phyloP scores from a whole-genome alignment of 139 green algal genomes.

The Edaphochlamys debaryana region DNA sequence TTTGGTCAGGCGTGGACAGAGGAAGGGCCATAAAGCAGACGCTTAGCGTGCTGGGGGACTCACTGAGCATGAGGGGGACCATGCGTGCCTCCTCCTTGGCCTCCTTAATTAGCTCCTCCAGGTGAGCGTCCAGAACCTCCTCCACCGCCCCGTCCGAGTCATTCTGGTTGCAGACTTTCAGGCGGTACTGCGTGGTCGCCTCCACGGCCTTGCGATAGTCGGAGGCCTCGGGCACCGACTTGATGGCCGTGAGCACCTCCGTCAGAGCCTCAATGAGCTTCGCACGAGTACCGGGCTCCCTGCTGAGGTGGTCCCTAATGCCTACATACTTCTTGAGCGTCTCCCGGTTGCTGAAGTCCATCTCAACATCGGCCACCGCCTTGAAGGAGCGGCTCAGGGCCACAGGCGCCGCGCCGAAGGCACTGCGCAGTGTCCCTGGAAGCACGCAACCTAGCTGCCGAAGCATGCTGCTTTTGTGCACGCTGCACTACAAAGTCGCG shows the following conservation, averaged over 20 bases:
- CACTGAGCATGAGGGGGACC: constrained; percentile 56
- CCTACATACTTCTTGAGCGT: constrained; percentile 63
- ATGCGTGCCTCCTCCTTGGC: constrained; percentile 59
- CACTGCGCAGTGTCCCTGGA: background rate
- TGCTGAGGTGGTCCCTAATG: constrained; percentile 56
- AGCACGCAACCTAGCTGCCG: background rate
- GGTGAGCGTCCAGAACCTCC: constrained; percentile 67
- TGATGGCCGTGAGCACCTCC: constrained; percentile 44
- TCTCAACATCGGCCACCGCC: constrained; percentile 59
- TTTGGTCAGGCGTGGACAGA: background rate
- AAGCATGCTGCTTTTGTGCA: background rate
- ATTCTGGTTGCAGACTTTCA: constrained; percentile 63
- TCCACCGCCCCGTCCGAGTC: constrained; percentile 61
- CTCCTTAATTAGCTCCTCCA: constrained; percentile 71
- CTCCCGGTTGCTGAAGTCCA: constrained; percentile 56
- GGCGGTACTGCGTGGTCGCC: constrained; percentile 54
- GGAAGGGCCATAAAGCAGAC: too few species aligned
- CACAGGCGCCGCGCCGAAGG: background rate
- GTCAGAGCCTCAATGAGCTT: constrained; percentile 49
- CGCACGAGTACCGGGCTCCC: constrained; percentile 47
- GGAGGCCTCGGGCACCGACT: constrained; percentile 47
- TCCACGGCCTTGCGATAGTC: constrained; percentile 64
- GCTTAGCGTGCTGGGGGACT: background rate
- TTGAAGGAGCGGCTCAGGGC: constrained; percentile 36
- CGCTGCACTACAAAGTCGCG: too few species aligned